A percentile compares a stretch with the other conserved stretches of the same genome.
These are phyloP conservation scores for Ilex aquifolium DNA, from an alignment of 257 asterid species.

Conservation along the genomic window DNA sequence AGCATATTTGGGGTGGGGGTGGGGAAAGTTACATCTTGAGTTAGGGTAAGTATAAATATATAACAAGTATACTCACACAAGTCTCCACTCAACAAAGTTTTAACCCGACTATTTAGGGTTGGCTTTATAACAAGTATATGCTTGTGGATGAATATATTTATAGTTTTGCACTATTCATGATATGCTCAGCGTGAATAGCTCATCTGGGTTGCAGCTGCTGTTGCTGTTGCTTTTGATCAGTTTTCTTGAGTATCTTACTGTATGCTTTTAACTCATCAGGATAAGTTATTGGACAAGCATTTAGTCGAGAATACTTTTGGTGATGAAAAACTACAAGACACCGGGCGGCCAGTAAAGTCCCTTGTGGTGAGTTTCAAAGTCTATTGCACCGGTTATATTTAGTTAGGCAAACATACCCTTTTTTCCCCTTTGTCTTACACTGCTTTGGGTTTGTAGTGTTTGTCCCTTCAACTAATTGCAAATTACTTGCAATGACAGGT, in stretches of 20 bases:
- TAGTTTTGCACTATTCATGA: too few species aligned
- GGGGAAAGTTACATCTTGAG: not conserved
- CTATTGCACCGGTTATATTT: too few species aligned
- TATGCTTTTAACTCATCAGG: slow-evolving; percentile 39
- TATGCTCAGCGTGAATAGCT: not conserved
- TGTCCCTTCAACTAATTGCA: slow-evolving; percentile 5
- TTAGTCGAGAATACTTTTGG: slow-evolving; percentile 56
- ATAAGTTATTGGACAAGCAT: slow-evolving; percentile 75
- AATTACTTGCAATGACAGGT: slow-evolving; percentile 44
- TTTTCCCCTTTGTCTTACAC: not conserved
- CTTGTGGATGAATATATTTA: not conserved
- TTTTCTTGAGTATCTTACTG: not conserved
- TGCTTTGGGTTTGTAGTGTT: not conserved
- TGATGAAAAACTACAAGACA: slow-evolving; percentile 47
- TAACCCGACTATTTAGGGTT: too few species aligned
- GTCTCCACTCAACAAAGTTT: too few species aligned
- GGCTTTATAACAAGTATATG: not conserved
- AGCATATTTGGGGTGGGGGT: not conserved
- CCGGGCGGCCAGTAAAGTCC: slow-evolving; percentile 74
- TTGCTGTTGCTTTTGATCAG: too few species aligned
- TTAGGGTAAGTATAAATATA: not conserved
- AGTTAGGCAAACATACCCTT: too few species aligned
- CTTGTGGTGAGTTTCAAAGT: slow-evolving; percentile 45
- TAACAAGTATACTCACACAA: not conserved
- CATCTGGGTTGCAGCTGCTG: too few species aligned